Evolutionary conservation across 2,329 filamentous ascomycete species (phyloP).

Genomic region (Fusarium sp.): DNA sequence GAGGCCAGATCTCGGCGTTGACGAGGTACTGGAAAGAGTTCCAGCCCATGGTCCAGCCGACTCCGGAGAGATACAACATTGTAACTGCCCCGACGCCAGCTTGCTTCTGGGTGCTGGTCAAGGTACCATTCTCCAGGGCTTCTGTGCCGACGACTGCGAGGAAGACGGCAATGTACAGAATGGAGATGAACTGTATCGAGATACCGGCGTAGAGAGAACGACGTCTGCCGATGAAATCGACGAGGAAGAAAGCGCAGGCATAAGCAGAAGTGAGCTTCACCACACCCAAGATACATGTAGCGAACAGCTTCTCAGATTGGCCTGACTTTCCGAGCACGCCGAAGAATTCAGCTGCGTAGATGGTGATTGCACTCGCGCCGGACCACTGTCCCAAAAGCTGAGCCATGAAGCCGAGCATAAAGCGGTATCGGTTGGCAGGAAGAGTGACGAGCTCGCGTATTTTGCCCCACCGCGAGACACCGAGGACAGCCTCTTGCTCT

Average conservation of each 20-base stretch:
- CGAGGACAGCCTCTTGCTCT: conserved; percentile 22
- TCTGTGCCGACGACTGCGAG: conserved; percentile 13
- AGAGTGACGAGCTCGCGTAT: conserved; percentile 22
- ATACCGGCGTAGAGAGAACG: conserved; percentile 17
- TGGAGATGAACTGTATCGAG: conserved; percentile 11
- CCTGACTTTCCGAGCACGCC: conserved; percentile 24
- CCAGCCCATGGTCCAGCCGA: conserved; percentile 25
- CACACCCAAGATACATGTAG: conserved; percentile 23
- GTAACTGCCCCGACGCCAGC: conserved; percentile 21
- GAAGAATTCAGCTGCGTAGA: conserved; percentile 27
- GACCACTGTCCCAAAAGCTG: conserved; percentile 28
- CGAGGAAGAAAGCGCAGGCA: conserved; percentile 27
- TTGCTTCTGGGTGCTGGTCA: conserved; percentile 19
- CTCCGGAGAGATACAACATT: conserved; percentile 20
- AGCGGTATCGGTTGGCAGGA: conserved; percentile 22
- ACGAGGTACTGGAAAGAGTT: conserved; percentile 21
- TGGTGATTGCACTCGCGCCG: conserved; percentile 20
- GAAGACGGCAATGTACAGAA: conserved; percentile 30
- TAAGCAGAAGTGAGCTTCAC: conserved; percentile 23
- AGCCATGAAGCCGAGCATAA: conserved; percentile 30
- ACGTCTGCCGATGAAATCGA: conserved; percentile 24
- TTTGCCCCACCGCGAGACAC: conserved; percentile 28
- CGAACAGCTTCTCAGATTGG: conserved; percentile 27
- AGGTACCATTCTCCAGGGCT: conserved; percentile 3
- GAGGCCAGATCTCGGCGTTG: conserved; percentile 28